phyloP scores from a whole-genome alignment of 768 basidiomycete genomes.

The Dioszegia crocea region DNA sequence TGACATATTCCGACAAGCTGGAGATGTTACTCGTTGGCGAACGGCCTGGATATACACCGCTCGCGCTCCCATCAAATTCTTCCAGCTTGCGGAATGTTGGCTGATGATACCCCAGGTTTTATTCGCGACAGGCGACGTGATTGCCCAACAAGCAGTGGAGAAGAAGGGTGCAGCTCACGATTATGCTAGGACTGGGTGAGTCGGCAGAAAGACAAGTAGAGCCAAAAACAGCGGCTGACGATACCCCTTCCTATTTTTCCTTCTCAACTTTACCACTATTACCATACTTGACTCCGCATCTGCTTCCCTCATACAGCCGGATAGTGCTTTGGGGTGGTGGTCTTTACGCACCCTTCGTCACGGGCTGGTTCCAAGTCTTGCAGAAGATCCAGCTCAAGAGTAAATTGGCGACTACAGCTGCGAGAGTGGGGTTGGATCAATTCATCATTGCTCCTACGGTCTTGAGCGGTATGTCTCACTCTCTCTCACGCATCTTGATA shows the following conservation, averaged over 20 bases:
- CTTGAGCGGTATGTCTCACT: background rate
- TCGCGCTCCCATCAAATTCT: too few relatives aligned
- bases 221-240: background rate
- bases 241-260: background rate
- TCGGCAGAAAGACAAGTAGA: background rate
- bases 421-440: slow-evolving; percentile 74
- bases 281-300: background rate
- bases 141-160: slow-evolving; percentile 84
- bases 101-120: slow-evolving; percentile 25
- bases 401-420: slow-evolving; percentile 32
- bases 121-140: slow-evolving; percentile 53
- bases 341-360: slow-evolving; percentile 75
- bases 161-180: slow-evolving; percentile 69
- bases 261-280: background rate
- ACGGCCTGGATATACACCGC: too few relatives aligned
- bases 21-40: too few relatives aligned
- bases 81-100: slow-evolving; percentile 1
- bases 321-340: slow-evolving; percentile 62
- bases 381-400: slow-evolving; percentile 62
- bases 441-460: slow-evolving; percentile 66
- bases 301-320: slow-evolving; percentile 23
- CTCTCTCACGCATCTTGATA: background rate
- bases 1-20: too few relatives aligned
- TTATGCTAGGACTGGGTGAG: slow-evolving; percentile 46
- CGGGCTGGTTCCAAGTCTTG: slow-evolving; percentile 74